Conservation (phyloP, 306 rosid genomes). For the Morella rubra region DNA sequence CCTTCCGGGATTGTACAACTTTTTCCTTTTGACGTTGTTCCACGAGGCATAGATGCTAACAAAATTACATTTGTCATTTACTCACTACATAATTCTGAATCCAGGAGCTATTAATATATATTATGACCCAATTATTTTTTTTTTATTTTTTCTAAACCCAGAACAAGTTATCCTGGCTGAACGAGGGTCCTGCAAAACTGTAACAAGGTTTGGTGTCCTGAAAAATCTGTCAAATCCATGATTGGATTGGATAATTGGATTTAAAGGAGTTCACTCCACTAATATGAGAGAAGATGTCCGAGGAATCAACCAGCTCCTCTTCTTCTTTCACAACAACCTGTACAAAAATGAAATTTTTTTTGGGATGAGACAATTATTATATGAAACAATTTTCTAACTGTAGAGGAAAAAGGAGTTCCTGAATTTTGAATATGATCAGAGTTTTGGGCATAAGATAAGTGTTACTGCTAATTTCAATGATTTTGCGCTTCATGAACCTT, state of each 20-base stretch:
- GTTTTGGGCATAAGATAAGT: slow-evolving; percentile 15
- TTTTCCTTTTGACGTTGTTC: slow-evolving; percentile 26
- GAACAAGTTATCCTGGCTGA: slow-evolving; percentile 41
- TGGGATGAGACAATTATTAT: slow-evolving; percentile 24
- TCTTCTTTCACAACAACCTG: slow-evolving; percentile 94
- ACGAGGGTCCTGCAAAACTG: slow-evolving; percentile 63
- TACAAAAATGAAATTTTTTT: neutral
- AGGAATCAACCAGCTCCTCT: slow-evolving; percentile 92
- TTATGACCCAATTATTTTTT: slow-evolving; percentile 57
- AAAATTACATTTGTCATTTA: slow-evolving; percentile 37
- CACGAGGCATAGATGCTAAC: slow-evolving; percentile 40
- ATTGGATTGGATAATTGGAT: slow-evolving; percentile 83
- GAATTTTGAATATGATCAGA: slow-evolving; percentile 11
- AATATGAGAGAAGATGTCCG: slow-evolving; percentile 91
- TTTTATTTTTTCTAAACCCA: slow-evolving; percentile 31
- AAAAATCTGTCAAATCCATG: slow-evolving; percentile 65
- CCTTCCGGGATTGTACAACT: slow-evolving; percentile 29
- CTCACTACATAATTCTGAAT: slow-evolving; percentile 43
- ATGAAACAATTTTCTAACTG: slow-evolving; percentile 20
- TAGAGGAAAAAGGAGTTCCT: slow-evolving; percentile 22
- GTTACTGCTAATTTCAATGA: neutral
- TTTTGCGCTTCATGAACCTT: slow-evolving; percentile 29
- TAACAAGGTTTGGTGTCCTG: slow-evolving; percentile 28
- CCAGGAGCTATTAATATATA: slow-evolving; percentile 38
- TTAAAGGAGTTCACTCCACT: slow-evolving; percentile 99